A percentile compares a stretch with the other conserved stretches of the same genome.
Evolutionary conservation across 2,329 filamentous ascomycete genomes (phyloP).

Genomic region (Biscogniauxia mediterranea): DNA sequence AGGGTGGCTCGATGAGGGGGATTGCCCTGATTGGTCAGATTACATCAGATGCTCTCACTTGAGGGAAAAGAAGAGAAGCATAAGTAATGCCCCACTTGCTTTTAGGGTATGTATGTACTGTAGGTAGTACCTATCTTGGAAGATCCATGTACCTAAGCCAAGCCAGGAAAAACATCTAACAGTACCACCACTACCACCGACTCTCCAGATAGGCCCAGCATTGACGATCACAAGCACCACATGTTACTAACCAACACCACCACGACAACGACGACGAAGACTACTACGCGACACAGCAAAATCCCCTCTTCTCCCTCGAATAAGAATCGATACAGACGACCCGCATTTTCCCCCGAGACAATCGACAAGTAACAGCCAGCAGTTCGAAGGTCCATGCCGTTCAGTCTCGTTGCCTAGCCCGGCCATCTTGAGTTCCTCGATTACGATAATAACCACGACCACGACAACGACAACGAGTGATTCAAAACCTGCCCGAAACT

Average conservation of each 20-base stretch:
- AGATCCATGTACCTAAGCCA: not conserved
- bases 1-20: not conserved
- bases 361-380: not conserved
- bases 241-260: no score
- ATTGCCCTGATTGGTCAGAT: not conserved
- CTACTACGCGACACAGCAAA: not conserved
- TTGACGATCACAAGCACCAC: not conserved
- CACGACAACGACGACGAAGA: not conserved
- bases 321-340: not conserved
- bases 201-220: not conserved
- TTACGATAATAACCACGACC: not conserved
- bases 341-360: not conserved
- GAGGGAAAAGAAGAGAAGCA: not conserved
- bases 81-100: not conserved
- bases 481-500: not conserved
- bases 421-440: no score
- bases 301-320: not conserved
- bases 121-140: not conserved
- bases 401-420: no score
- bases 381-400: no score
- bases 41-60: not conserved
- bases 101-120: not conserved
- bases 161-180: not conserved
- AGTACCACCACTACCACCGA: no score
- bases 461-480: no score